Conservation (phyloP, 768 basidiomycete species). For the Paxillus involutus region DNA sequence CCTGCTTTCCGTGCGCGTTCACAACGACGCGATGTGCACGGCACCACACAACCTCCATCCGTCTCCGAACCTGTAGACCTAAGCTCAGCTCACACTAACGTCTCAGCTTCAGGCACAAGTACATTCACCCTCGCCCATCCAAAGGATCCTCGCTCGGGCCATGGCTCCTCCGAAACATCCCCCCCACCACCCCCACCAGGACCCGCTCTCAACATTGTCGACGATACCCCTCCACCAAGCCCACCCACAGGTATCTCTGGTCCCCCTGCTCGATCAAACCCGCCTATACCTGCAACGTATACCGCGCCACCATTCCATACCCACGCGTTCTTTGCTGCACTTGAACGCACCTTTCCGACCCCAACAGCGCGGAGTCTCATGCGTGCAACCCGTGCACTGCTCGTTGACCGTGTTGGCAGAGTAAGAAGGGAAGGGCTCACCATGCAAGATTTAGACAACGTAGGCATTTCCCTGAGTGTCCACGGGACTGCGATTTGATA, state of each 20-base stretch:
- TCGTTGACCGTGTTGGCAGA: constrained; percentile 72
- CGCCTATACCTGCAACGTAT: constrained; percentile 37
- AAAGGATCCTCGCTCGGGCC: constrained; percentile 14
- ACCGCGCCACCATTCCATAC: constrained; percentile 80
- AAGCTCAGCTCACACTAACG: background rate
- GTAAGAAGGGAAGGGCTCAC: constrained; percentile 73
- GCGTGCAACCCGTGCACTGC: constrained; percentile 78
- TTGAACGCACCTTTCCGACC: constrained; percentile 75
- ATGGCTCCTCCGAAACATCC: constrained; percentile 4
- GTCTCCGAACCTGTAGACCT: constrained; percentile 5
- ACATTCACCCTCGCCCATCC: constrained; percentile 14
- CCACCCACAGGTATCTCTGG: constrained; percentile 17
- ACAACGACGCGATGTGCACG: background rate
- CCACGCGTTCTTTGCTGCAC: constrained; percentile 67
- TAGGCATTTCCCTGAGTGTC: constrained; percentile 35
- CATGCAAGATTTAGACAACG: constrained; percentile 80
- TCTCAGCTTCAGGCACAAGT: constrained; percentile 1
- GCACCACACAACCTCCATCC: background rate
- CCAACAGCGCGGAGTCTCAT: constrained; percentile 76
- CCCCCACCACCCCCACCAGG: background rate
- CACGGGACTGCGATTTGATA: background rate
- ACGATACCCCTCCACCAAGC: constrained; percentile 1
- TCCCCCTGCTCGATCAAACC: constrained; percentile 4
- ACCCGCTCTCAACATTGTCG: background rate
- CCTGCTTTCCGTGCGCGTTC: background rate